Evolutionary conservation across 768 basidiomycete species (phyloP), one percentile per base, ranked within the genome.

Genomic region (Pulveroboletus sp.): DNA sequence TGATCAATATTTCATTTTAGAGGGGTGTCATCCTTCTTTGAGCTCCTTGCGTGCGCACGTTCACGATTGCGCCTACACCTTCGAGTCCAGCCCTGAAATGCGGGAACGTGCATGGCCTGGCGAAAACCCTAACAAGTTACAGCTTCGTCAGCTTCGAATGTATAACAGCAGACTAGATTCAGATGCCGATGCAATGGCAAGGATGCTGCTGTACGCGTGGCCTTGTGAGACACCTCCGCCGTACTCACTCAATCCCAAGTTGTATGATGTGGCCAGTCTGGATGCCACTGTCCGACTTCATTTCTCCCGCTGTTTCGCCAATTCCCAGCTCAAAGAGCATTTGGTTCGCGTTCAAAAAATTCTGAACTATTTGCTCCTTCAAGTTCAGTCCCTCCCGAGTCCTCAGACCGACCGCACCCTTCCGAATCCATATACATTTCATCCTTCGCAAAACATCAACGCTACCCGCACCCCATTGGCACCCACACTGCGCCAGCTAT

Each of bases 171-270:
- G 24, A n/a, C 43, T 34, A 13, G 11, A 13, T 9, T 5, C 21
- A 6, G 43, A 36, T 20, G 34, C 24, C 7, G 17, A 27, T 19
- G n/a, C 6, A 36, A 23, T 7, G 19, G 43, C 17, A 6, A 2
- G 13, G 7, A 25, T 2, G n/a, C 36, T 45, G 23, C 14, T 45
- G 14, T 6, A 17, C 8, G 43, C 43, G 12, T 45, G 43, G 43
- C 43, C 43, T 27, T 36, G 43, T 14, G 35, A 45, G 35, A 36
- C 35, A 4, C n/a, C 24, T 7, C 43, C 63, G 11, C 7, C 23
- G 9, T 51, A 12, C 13, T 36, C 35, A 12, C 35, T 51, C 23
- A 25, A 45, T 10, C 24, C 49, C 39, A 31, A 12, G 6, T 32
- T 8, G 7, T 49, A 51, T 16, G 10, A 52, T 34, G n/a, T 49